Evolutionary conservation across 495 filamentous ascomycete genomes (phyloP).

Genomic region (Xanthoparmelia taractica): DNA sequence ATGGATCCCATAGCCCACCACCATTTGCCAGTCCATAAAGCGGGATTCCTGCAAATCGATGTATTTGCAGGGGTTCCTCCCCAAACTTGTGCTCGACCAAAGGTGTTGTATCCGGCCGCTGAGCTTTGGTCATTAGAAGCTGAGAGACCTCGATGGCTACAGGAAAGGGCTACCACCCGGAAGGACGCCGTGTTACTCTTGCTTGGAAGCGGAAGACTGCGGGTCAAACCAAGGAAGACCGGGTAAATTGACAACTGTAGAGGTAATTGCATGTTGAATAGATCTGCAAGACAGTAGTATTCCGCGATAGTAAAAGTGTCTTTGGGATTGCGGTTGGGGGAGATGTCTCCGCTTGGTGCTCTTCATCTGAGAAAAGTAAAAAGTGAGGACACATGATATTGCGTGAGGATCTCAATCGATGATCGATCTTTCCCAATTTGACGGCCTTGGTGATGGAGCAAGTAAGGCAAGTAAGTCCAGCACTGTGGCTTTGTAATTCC

Average conservation of each 20-base stretch:
- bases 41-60: background rate
- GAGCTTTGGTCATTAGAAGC: background rate
- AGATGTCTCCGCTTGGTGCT: background rate
- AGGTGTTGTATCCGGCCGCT: background rate
- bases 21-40: background rate
- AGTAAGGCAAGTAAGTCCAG: background rate
- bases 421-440: background rate
- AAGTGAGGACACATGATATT: background rate
- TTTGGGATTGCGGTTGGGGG: background rate
- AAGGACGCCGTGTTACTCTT: background rate
- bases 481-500: background rate
- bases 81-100: background rate
- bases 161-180: background rate
- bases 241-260: background rate
- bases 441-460: background rate
- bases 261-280: background rate
- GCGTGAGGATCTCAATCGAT: background rate
- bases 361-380: background rate
- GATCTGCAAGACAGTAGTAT: background rate
- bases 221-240: background rate
- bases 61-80: background rate
- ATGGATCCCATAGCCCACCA: background rate
- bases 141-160: background rate
- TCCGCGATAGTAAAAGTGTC: background rate
- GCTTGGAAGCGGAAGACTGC: background rate